A percentile compares a stretch with the other conserved stretches of the same genome.
Evolutionary conservation across 768 basidiomycete species (phyloP).

Genomic region (Ramaria rubella): DNA sequence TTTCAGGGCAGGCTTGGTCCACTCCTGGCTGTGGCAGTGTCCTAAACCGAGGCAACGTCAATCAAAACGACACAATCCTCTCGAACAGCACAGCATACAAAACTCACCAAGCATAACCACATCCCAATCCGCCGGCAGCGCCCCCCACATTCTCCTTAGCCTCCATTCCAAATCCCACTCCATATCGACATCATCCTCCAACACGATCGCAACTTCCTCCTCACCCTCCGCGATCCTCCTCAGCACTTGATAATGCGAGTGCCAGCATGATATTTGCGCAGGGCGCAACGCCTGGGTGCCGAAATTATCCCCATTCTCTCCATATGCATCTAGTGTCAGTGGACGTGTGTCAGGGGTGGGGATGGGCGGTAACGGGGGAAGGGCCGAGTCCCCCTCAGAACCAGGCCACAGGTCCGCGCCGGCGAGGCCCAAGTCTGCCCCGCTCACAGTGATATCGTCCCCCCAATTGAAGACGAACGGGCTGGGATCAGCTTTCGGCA

Average conservation of each 20-base stretch:
- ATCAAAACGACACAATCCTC: background rate
- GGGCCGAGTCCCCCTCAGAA: background rate
- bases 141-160: conserved; percentile 1
- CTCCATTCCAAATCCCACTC: conserved; percentile 5
- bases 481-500: conserved; percentile 1
- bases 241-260: conserved; percentile 8
- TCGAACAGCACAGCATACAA: background rate
- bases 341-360: background rate
- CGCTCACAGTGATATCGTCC: background rate
- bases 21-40: conserved; percentile 9
- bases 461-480: conserved; percentile 2
- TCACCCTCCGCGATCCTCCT: conserved; percentile 4
- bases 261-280: conserved; percentile 5
- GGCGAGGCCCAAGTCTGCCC: background rate
- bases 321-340: background rate
- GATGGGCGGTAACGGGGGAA: background rate
- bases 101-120: conserved; percentile 3
- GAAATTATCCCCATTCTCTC: background rate
- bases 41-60: background rate
- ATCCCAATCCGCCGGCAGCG: background rate
- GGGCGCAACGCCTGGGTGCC: background rate
- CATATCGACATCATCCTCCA: conserved; percentile 11
- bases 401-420: conserved; percentile 4
- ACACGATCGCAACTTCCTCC: conserved; percentile 5
- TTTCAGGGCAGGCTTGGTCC: background rate